Evolutionary conservation across 2,329 filamentous ascomycete genomes (phyloP).

Genomic region (Colletotrichum tanaceti): DNA sequence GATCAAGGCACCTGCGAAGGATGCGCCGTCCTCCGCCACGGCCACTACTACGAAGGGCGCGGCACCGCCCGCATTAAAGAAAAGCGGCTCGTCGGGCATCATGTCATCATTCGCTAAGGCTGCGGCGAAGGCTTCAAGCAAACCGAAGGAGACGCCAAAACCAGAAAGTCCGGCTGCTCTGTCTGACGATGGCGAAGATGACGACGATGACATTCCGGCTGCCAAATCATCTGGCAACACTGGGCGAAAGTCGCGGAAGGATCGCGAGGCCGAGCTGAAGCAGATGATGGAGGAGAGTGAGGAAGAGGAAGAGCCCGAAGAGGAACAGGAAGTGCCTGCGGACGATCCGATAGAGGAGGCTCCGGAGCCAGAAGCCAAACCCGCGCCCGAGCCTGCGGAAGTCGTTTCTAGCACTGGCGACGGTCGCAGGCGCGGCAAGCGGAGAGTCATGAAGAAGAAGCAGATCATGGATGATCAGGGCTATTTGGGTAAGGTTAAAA

Average conservation of each 20-base stretch:
- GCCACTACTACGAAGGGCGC: conserved; percentile 54
- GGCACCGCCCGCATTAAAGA: conserved; percentile 60
- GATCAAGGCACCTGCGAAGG: conserved; percentile 54
- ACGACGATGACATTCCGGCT: conserved; percentile 63
- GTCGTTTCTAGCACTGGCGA: conserved; percentile 63
- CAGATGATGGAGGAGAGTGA: conserved; percentile 83
- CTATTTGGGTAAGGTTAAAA: conserved; percentile 76
- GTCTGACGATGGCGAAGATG: conserved; percentile 64
- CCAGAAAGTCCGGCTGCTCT: conserved; percentile 52
- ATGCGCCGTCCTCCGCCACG: conserved; percentile 51
- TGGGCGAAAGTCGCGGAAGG: conserved; percentile 62
- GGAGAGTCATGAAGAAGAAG: conserved; percentile 88
- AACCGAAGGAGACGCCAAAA: conserved; percentile 31
- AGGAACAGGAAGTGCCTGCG: conserved; percentile 57
- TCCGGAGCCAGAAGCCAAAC: conserved; percentile 51
- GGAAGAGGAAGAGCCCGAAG: conserved; percentile 70
- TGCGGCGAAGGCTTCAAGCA: conserved; percentile 46
- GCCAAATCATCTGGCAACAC: conserved; percentile 49
- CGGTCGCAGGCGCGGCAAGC: conserved; percentile 79
- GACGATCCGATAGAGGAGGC: conserved; percentile 57
- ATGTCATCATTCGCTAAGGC: conserved; percentile 84
- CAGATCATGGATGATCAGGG: conserved; percentile 89
- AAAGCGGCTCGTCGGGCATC: conserved; percentile 67
- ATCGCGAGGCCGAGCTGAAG: conserved; percentile 73
- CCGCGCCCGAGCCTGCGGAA: conserved; percentile 59